A percentile compares a stretch with the other conserved stretches of the same genome.
Evolutionary conservation across 768 basidiomycete genomes (phyloP).

Genomic region (Kwoniella mangroviensis): DNA sequence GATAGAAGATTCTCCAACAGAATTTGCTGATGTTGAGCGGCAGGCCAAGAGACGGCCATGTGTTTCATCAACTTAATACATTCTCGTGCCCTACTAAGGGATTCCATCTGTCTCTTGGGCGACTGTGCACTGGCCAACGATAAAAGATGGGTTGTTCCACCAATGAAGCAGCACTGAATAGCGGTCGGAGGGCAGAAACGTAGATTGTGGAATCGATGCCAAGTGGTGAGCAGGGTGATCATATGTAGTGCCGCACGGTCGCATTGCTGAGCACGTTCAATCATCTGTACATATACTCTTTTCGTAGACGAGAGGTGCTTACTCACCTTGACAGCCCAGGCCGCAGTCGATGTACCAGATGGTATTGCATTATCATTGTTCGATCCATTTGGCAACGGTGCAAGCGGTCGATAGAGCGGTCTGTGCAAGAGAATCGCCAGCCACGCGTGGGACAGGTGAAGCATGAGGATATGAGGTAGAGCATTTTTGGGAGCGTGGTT

Average conservation of each 20-base stretch:
- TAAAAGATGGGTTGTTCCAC: constrained; percentile 40
- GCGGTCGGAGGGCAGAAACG: constrained; percentile 36
- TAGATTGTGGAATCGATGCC: constrained; percentile 39
- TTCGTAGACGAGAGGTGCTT: no score
- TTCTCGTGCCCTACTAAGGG: constrained; percentile 29
- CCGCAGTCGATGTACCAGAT: constrained; percentile 22
- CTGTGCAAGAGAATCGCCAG: constrained; percentile 48
- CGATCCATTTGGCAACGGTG: constrained; percentile 19
- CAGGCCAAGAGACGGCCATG: constrained; percentile 41
- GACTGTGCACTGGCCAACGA: constrained; percentile 36
- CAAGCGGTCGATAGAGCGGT: constrained; percentile 46
- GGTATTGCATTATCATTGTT: constrained; percentile 13
- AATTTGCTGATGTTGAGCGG: constrained; percentile 31
- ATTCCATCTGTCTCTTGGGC: constrained; percentile 34
- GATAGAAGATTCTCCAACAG: constrained; percentile 30
- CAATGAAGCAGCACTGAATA: constrained; percentile 42
- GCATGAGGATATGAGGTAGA: constrained; percentile 48
- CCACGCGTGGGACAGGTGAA: constrained; percentile 50
- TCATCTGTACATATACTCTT: no score
- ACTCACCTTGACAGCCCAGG: constrained; percentile 42
- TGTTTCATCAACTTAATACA: constrained; percentile 37
- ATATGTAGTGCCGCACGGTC: constrained; percentile 37
- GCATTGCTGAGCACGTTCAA: constrained; percentile 27
- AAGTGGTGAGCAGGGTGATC: constrained; percentile 33
- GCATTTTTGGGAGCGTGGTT: constrained; percentile 39